phyloP scores from a whole-genome alignment of 2,329 filamentous ascomycete species.

The Aspergillus sp. region DNA sequence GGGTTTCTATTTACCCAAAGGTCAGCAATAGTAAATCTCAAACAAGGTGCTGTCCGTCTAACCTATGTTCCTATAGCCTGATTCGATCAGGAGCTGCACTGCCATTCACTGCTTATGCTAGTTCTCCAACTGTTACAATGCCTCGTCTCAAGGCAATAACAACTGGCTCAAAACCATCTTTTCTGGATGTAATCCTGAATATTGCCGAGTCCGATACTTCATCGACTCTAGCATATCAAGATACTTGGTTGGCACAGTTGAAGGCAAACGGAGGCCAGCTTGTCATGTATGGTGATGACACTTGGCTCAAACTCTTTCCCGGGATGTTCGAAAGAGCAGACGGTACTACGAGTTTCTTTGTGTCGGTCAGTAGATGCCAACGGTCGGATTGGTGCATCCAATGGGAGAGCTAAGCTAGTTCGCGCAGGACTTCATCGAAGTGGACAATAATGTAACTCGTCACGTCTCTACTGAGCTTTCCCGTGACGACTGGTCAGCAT shows the following conservation, averaged over 20 bases:
- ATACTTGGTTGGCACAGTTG: constrained; percentile 95
- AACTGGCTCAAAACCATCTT: constrained; percentile 96
- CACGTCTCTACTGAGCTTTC: constrained; percentile 77
- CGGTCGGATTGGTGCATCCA: not conserved
- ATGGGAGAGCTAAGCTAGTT: constrained; percentile 20
- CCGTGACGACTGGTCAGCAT: constrained; percentile 81
- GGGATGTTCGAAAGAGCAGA: constrained; percentile 82
- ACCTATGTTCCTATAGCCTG: constrained; percentile 56
- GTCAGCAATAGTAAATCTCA: constrained; percentile 48
- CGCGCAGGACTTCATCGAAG: constrained; percentile 87
- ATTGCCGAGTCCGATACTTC: constrained; percentile 92
- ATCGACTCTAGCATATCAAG: constrained; percentile 82
- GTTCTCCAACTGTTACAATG: constrained; percentile 98
- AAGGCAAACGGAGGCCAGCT: constrained; percentile 75
- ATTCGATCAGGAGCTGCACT: constrained; percentile 81
- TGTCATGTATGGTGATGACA: constrained; percentile 96
- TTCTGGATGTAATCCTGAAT: constrained; percentile 94
- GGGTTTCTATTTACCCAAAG: constrained; percentile 87
- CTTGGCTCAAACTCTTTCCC: constrained; percentile 96
- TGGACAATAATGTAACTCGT: constrained; percentile 94
- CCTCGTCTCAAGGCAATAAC: constrained; percentile 96
- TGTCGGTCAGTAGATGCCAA: constrained; percentile 67
- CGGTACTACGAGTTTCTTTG: constrained; percentile 97
- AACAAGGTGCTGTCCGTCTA: not conserved
- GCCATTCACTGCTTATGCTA: constrained; percentile 92